A percentile compares a stretch with the other conserved stretches of the same genome.
Conservation (phyloP, 352 stramenopile species). For the Lagenidium giganteum region DNA sequence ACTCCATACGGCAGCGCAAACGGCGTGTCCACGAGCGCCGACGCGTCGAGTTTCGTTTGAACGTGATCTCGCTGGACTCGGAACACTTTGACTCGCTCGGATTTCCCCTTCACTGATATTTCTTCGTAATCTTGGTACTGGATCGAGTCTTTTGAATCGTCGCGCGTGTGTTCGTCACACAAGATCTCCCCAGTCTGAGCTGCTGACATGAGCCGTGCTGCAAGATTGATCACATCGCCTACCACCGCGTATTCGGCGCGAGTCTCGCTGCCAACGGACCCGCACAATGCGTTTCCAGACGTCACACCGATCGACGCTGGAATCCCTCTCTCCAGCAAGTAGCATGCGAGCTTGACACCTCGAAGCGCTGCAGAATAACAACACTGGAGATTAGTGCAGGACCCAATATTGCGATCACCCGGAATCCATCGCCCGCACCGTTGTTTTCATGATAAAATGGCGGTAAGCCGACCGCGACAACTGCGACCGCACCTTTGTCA, state of each 20-base stretch:
- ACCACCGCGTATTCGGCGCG: slow-evolving; percentile 81
- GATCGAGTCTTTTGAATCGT: slow-evolving; percentile 47
- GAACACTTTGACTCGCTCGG: slow-evolving; percentile 34
- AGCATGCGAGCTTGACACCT: slow-evolving; percentile 59
- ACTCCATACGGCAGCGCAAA: slow-evolving; percentile 40
- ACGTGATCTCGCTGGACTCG: slow-evolving; percentile 28
- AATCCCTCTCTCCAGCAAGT: slow-evolving; percentile 57
- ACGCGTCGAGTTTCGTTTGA: slow-evolving; percentile 28
- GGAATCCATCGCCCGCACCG: too few relatives aligned
- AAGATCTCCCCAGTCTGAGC: slow-evolving; percentile 55
- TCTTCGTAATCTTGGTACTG: slow-evolving; percentile 40
- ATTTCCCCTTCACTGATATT: slow-evolving; percentile 67
- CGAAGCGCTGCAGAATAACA: slow-evolving; percentile 32
- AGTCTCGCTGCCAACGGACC: slow-evolving; percentile 59
- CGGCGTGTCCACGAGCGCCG: slow-evolving; percentile 21
- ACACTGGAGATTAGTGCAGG: too few relatives aligned
- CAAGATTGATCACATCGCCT: slow-evolving; percentile 80
- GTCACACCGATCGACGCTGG: slow-evolving; percentile 65
- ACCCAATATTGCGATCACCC: too few relatives aligned
- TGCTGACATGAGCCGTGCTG: slow-evolving; percentile 69
- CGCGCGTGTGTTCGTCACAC: slow-evolving; percentile 62
- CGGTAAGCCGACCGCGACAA: slow-evolving; percentile 68
- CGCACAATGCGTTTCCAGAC: slow-evolving; percentile 68
- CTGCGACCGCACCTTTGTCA: slow-evolving; percentile 79
- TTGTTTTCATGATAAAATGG: slow-evolving; percentile 87